Percentiles rank a stretch among this genome's conserved stretches.
Evolutionary conservation across 164 flowering plant genomes (phyloP).

Genomic region (Kalanchoe fedtschenkoi): DNA sequence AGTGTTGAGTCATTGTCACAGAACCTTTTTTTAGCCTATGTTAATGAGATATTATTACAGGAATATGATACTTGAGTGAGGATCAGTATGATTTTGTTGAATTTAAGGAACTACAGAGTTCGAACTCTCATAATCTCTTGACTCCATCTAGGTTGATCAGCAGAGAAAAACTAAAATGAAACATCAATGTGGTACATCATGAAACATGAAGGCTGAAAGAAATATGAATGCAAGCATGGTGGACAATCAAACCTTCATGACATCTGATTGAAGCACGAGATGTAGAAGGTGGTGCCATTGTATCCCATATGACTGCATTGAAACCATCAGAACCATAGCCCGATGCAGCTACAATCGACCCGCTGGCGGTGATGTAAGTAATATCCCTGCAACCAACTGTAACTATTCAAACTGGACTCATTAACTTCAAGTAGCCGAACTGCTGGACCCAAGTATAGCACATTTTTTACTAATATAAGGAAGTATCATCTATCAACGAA

Average conservation of each 20-base stretch:
- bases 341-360: constrained; percentile 84
- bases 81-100: background rate
- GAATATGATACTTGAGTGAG: background rate
- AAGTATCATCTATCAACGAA: background rate
- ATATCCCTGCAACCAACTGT: constrained; percentile 58
- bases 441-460: background rate
- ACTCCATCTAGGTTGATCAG: background rate
- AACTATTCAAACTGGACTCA: background rate
- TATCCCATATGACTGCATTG: constrained; percentile 94
- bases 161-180: background rate
- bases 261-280: constrained; percentile 87
- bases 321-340: constrained; percentile 66
- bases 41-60: background rate
- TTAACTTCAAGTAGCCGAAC: background rate
- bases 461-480: background rate
- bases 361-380: constrained; percentile 70
- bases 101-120: background rate
- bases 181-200: background rate
- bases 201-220: background rate
- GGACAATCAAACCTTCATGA: constrained; percentile 64
- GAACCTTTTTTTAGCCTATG: background rate
- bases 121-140: background rate
- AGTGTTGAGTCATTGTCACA: background rate
- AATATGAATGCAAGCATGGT: no score
- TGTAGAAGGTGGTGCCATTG: constrained; percentile 77